A percentile compares a stretch with the other conserved stretches of the same genome.
Evolutionary conservation across 176 grass and related monocot genomes (phyloP).

Genomic region (maize (Zea mays)): DNA sequence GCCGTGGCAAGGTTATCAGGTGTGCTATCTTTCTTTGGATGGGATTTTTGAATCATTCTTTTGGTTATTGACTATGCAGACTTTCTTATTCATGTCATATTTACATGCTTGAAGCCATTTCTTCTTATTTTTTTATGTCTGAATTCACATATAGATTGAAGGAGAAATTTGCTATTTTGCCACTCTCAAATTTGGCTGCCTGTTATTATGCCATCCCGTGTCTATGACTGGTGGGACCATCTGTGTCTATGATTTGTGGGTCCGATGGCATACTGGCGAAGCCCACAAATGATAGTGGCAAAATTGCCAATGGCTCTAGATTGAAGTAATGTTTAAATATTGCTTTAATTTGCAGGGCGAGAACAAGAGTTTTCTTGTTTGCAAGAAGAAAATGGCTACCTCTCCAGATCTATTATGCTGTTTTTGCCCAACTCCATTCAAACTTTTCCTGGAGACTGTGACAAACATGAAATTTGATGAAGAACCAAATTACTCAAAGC

Average conservation of each 20-base stretch:
- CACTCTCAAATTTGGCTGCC: too few relatives aligned
- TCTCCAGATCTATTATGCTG: conserved; percentile 87
- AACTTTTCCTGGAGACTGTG: conserved; percentile 83
- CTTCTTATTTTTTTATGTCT: not conserved
- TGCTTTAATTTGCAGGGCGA: conserved; percentile 74
- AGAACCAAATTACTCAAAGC: conserved; percentile 93
- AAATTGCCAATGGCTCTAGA: too few relatives aligned
- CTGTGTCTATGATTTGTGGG: too few relatives aligned
- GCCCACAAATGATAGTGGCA: too few relatives aligned
- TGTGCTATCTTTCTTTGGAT: conserved; percentile 39
- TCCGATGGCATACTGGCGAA: too few relatives aligned
- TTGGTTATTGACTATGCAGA: conserved; percentile 12
- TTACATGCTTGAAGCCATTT: conserved; percentile 11
- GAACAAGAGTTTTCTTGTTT: conserved; percentile 98
- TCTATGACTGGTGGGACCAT: too few relatives aligned
- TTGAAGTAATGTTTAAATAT: conserved; percentile 26
- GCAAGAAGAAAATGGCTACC: conserved; percentile 99
- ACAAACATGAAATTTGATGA: conserved; percentile 99
- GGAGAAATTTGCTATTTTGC: too few relatives aligned
- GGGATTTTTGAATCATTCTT: conserved; percentile 4
- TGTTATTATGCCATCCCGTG: too few relatives aligned
- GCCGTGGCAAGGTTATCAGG: conserved; percentile 99
- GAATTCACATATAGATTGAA: conserved; percentile 18
- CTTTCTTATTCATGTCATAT: conserved; percentile 27
- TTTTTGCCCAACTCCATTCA: conserved; percentile 85